phyloP scores from a whole-genome alignment of 2,329 filamentous ascomycete species.

The Fragosphaeria purpurea region DNA sequence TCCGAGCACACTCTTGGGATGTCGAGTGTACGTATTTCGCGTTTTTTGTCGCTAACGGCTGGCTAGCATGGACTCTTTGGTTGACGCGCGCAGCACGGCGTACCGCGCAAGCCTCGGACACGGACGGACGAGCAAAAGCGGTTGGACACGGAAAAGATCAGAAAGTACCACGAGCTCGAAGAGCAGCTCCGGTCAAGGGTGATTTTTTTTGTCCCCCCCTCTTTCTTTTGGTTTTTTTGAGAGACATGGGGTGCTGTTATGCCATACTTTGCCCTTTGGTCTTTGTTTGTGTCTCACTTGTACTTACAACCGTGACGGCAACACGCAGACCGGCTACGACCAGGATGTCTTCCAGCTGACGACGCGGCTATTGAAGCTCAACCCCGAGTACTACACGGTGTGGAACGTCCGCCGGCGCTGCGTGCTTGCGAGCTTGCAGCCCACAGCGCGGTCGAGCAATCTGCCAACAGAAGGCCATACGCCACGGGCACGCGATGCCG shows the following conservation, averaged over 20 bases:
- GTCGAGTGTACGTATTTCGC: conserved; percentile 9
- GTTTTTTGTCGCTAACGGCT: conserved; percentile 5
- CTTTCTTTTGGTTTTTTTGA: not conserved
- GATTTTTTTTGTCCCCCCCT: not conserved
- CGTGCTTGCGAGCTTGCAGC: conserved; percentile 48
- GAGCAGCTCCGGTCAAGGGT: conserved; percentile 58
- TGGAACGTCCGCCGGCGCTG: conserved; percentile 79
- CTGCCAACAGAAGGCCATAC: conserved; percentile 25
- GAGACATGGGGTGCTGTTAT: too few species aligned
- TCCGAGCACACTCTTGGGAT: not conserved
- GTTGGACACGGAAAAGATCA: conserved; percentile 66
- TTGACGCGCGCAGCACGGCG: conserved; percentile 57
- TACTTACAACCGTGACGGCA: too few species aligned
- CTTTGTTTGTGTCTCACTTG: conserved; percentile 18
- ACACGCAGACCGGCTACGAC: conserved; percentile 34
- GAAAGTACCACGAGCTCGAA: conserved; percentile 64
- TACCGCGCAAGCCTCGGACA: conserved; percentile 56
- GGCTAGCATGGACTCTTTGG: conserved; percentile 1
- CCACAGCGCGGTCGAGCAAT: conserved; percentile 28
- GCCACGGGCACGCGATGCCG: not conserved
- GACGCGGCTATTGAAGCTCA: conserved; percentile 62
- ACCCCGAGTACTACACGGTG: conserved; percentile 84
- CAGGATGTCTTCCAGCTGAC: conserved; percentile 55
- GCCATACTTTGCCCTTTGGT: too few species aligned
- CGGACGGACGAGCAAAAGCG: conserved; percentile 60